Evolutionary conservation across 257 asterid species (phyloP).

Genomic region (Mitragyna speciosa): DNA sequence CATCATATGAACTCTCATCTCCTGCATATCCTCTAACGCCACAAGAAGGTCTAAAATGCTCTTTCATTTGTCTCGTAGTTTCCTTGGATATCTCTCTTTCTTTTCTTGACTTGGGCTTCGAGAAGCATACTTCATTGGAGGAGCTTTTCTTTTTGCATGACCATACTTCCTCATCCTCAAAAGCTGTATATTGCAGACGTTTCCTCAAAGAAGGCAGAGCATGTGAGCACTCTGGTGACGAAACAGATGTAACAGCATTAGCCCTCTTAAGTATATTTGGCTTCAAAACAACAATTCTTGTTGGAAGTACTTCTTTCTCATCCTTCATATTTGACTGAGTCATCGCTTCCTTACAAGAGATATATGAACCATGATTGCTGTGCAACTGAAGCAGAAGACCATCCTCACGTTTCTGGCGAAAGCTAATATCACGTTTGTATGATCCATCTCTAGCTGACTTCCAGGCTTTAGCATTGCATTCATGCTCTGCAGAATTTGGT

Average conservation of each 20-base stretch:
- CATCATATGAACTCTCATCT: constrained; percentile 81
- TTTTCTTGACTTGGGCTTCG: constrained; percentile 49
- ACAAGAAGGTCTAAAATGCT: constrained; percentile 31
- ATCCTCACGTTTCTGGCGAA: constrained; percentile 60
- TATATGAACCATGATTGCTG: constrained; percentile 36
- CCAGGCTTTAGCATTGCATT: constrained; percentile 48
- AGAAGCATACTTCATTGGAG: constrained; percentile 33
- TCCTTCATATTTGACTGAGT: constrained; percentile 38
- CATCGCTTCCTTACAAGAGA: constrained; percentile 39
- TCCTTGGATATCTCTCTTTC: constrained; percentile 66
- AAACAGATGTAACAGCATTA: constrained; percentile 36
- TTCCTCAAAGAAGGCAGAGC: constrained; percentile 36
- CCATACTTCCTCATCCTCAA: constrained; percentile 33
- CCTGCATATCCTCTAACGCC: constrained; percentile 74
- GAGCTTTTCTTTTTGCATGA: constrained; percentile 36
- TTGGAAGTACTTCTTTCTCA: constrained; percentile 47
- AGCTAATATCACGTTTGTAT: constrained; percentile 26
- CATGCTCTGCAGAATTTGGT: constrained; percentile 43
- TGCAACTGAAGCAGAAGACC: constrained; percentile 66
- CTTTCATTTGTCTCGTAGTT: constrained; percentile 59
- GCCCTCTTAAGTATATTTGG: constrained; percentile 59
- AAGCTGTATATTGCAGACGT: constrained; percentile 32
- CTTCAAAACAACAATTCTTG: constrained; percentile 79
- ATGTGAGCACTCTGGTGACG: constrained; percentile 38
- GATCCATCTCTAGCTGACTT: constrained; percentile 43